Evolutionary conservation across 2,329 filamentous ascomycete species (phyloP), one percentile per base, ranked within the genome.

Genomic region (Talaromyces pinophilus): DNA sequence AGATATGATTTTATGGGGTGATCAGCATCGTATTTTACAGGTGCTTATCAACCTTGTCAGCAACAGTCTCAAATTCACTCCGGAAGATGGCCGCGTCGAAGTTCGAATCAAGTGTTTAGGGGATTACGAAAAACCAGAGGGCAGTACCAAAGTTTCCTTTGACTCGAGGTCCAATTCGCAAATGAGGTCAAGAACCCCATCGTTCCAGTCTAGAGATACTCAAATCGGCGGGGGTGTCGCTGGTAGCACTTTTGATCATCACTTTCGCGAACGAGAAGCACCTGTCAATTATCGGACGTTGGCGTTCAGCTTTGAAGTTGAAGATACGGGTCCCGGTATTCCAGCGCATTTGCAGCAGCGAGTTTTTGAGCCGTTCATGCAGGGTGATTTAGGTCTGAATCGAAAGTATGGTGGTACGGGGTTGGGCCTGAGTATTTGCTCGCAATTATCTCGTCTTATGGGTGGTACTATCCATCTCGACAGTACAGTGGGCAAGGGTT

Each of bases 281-380:
- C 89, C 89, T 1, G 71, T 82, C 0, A 84, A 85, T 66, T 86
- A 90, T 13, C 88, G 85, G 74, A 85, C 86, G n/a, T 86, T 91
- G 63, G 75, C 88, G 10, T 96, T 96, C 71, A 91, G 96, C 73
- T 96, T 97, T 68, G 91, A 96, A 74, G 92, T 97, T 0, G 85
- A 92, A 74, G 93, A 97, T 71, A 94, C 89, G 0, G 93, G 93
- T 0, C 93, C 92, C 0, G 93, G 93, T 33, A 96, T 97, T 65
- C 87, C 92, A 0, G 86, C 88, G 6, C 82, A 90, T 69, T 86
- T 96, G 77, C 92, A 93, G 71, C 83, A 91, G 65, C 89, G 89
- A 70, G 92, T 97, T 10, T 97, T 97, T 75, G 93, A 97, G 76
- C 93, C 93, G 0, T 97, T 97, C 74, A 91, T 97, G 0, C 93